Conservation (phyloP, 176 grass and related monocot genomes). For the Paspalum notatum region DNA sequence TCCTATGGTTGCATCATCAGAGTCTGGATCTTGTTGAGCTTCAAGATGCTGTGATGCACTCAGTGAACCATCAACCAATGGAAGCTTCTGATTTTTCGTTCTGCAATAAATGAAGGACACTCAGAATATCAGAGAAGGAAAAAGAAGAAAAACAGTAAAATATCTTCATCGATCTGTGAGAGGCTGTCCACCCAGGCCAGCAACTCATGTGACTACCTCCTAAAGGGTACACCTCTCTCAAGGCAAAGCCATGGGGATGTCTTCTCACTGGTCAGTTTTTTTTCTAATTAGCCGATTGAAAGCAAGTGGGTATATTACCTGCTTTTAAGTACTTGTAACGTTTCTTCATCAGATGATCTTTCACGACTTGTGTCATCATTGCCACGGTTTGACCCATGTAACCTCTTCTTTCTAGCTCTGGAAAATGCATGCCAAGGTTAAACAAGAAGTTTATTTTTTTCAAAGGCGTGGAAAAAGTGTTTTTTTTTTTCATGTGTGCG, state of each 20-base stretch:
- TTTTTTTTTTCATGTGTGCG: too few species aligned
- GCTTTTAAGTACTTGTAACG: slow-evolving; percentile 58
- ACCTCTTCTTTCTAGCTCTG: slow-evolving; percentile 61
- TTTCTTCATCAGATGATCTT: slow-evolving; percentile 70
- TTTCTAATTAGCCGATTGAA: slow-evolving; percentile 25
- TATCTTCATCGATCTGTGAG: slow-evolving; percentile 17
- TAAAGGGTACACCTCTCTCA: background rate
- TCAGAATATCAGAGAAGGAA: slow-evolving; percentile 12
- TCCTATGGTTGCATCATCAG: slow-evolving; percentile 59
- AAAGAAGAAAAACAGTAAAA: slow-evolving; percentile 2
- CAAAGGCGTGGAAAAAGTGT: background rate
- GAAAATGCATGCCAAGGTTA: slow-evolving; percentile 33
- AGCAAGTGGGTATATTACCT: slow-evolving; percentile 51
- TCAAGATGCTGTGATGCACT: slow-evolving; percentile 44
- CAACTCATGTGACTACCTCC: background rate
- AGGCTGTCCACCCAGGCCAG: background rate
- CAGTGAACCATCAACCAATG: slow-evolving; percentile 27
- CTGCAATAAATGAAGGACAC: slow-evolving; percentile 29
- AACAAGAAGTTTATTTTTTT: background rate
- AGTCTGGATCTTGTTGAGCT: slow-evolving; percentile 42
- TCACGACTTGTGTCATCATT: slow-evolving; percentile 43
- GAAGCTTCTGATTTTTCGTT: slow-evolving; percentile 48
- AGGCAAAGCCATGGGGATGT: background rate
- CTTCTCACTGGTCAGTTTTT: slow-evolving; percentile 7
- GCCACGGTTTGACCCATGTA: slow-evolving; percentile 26